phyloP scores from a whole-genome alignment of 2,329 filamentous ascomycete species.

The Pestalotiopsis sp. region DNA sequence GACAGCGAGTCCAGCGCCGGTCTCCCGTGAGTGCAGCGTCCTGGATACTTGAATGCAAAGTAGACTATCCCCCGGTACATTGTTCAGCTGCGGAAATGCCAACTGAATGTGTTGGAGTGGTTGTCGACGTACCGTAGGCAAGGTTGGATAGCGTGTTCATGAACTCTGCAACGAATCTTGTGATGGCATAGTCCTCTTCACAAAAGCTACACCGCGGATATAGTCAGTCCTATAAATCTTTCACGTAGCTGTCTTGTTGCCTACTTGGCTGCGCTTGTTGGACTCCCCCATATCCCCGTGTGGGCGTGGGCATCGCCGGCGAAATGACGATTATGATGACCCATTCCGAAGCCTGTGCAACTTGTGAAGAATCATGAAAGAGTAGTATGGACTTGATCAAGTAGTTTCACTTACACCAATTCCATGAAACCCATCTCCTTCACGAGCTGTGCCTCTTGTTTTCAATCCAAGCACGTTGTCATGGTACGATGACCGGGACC shows the following conservation, averaged over 20 bases:
- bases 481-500: background rate
- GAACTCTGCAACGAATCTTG: constrained; percentile 54
- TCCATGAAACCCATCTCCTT: no score
- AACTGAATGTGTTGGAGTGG: no score
- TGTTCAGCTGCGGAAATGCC: background rate
- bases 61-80: constrained; percentile 36
- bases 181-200: constrained; percentile 56
- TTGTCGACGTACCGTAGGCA: constrained; percentile 42
- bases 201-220: constrained; percentile 32
- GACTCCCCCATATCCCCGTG: constrained; percentile 39
- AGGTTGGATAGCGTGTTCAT: constrained; percentile 55
- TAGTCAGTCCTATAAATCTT: background rate
- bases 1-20: constrained; percentile 41
- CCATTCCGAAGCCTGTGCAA: constrained; percentile 20
- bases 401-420: no score
- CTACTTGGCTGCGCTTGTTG: constrained; percentile 42
- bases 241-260: background rate
- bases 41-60: constrained; percentile 38
- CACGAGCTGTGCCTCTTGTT: background rate
- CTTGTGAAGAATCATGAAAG: background rate
- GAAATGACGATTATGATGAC: constrained; percentile 40
- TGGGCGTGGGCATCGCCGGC: constrained; percentile 35
- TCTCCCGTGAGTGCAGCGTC: constrained; percentile 25
- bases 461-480: background rate
- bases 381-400: no score